Evolutionary conservation across 139 green algal species (phyloP), one percentile per base, ranked within the genome.

Genomic region (Chara braunii): DNA sequence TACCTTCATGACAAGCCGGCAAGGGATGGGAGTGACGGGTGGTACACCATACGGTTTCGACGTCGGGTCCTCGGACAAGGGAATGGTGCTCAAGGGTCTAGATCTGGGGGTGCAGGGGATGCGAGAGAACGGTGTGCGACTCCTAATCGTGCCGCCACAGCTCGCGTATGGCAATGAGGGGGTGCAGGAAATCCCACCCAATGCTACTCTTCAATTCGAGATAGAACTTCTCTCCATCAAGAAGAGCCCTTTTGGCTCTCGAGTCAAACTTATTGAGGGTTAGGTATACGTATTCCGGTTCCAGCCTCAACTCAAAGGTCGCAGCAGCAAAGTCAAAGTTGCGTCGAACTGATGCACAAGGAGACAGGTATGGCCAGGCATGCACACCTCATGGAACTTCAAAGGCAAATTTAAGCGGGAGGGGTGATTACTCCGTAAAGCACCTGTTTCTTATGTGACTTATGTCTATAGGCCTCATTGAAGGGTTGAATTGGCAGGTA

Each of bases 31-130:
- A 9, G 89, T 96, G 28, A 88, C 84, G 1, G 83, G 83, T 18
- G 89, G 89, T 35, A 80, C 55, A 1, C 89, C 89, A 1, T 65
- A 92, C 3, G 89, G 89, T 1, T 96, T 96, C 81, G 86, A 96
- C 51, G 75, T 96, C 1, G 89, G 89, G 0, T 70, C 70, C 12
- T 51, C 57, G 4, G 80, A 78, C 40, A 85, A 85, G 32, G 84
- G 71, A 66, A 26, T 37, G 23, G 52, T 78, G 5, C 37, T 78
- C 24, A 68, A 77, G 30, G 70, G 51, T 3, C 52, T 78, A 2
- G 70, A 78, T 37, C 5, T 83, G 71, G 88, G 86, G 0, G 81
- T 94, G 45, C 64, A 85, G 0, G 89, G 89, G 34, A 95, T 75
- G 66, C 66, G 66, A 28, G 66, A 62, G 1, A 58, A 58, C 2